These are phyloP conservation scores for Fusarium coicis DNA, from an alignment of 2,329 filamentous ascomycete genomes.

Conservation along the genomic window DNA sequence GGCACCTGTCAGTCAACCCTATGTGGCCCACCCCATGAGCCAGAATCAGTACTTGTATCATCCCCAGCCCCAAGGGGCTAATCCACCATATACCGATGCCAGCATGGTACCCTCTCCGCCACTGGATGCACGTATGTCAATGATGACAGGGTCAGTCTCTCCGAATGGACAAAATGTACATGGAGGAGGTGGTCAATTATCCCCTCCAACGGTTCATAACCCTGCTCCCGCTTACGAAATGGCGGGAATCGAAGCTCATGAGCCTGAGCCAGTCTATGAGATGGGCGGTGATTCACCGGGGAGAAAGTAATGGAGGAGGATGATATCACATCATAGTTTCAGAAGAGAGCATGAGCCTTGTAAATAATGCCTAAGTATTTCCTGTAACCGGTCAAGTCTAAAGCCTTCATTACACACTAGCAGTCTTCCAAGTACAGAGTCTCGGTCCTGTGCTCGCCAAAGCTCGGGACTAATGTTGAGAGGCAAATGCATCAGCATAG, in stretches of 20 bases:
- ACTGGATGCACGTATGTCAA: no score
- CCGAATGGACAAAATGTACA: fast-evolving
- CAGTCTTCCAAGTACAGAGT: fast-evolving
- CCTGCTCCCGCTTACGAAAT: neutral
- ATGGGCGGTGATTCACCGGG: neutral
- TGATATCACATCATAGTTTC: no score
- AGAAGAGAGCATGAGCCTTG: no score
- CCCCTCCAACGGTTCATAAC: fast-evolving
- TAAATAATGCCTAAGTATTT: neutral
- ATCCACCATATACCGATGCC: fast-evolving
- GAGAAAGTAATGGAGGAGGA: neutral
- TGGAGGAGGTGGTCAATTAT: neutral
- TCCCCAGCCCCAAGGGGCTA: neutral
- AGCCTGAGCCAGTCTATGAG: neutral
- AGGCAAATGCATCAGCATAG: neutral
- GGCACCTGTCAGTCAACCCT: fast-evolving
- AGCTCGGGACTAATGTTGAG: neutral
- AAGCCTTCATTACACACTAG: fast-evolving
- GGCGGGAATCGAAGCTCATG: neutral
- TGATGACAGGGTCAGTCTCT: neutral
- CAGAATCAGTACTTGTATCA: neutral
- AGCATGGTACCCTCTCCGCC: no score
- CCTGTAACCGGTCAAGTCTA: fast-evolving
- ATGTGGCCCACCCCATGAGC: fast-evolving
- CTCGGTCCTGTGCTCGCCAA: neutral